Evolutionary conservation across 495 filamentous ascomycete genomes (phyloP), one percentile per base, ranked within the genome.

Genomic region (Chaetomium cochliodes): DNA sequence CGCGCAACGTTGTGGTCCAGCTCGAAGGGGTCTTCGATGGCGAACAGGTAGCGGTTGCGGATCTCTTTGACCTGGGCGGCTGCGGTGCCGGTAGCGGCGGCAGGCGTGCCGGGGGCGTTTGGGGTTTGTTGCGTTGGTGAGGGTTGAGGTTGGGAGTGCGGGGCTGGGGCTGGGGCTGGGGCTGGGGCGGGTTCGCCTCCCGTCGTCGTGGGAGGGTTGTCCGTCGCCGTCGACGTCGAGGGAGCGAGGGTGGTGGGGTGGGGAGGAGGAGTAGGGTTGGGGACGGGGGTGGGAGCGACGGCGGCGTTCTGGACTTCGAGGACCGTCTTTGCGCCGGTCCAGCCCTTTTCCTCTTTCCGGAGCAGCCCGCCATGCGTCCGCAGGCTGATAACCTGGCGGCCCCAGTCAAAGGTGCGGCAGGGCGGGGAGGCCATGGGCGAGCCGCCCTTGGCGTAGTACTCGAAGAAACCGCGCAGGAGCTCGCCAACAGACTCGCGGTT

Each of bases 11-110:
- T 94, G 74, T 94, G 91, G 52, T 87, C 85, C 4, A 83, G 79
- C 78, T 94, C 92, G 71, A 96, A 94, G 0, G 91, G 91, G 71
- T 96, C 91, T 70, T 96, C 92, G 64, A 96, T 92, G 42, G 90
- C 88, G 66, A 94, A 88, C 18, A 96, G 83, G 72, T 89, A 94
- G n/a, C 90, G 85, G 66, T 91, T 82, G 12, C 88, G 82, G 18
- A 92, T 78, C 68, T 90, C 88, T 66, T 87, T 87, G 18, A 78
- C 26, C n/a, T 80, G 75, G 52, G 72, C 60, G 42, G 28, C 28
- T 30, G 69, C 39, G 44, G 1, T 18, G 44, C 2, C n/a, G 39
- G 9, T 2, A 15, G 70, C 68, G 44, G 44, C 3, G 44, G 44
- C 3, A 18, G 44, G 44, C 15, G 44, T 6, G 28, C 3, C 28